Evolutionary conservation across 108 stramenopile species (phyloP).

Genomic region (Fragilaria radians): DNA sequence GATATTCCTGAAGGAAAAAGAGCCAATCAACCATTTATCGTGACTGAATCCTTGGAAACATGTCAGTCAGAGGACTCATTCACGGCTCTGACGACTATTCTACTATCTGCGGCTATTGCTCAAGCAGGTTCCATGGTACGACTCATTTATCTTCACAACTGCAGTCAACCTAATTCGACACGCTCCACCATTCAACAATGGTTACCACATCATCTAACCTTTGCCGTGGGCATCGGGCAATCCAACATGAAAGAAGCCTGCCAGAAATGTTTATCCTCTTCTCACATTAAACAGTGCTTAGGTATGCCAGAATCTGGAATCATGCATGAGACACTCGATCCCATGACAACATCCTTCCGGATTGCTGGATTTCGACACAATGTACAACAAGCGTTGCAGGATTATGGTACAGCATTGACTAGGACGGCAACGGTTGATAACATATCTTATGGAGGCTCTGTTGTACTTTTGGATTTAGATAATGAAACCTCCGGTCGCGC

Average conservation of each 20-base stretch:
- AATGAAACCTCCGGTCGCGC: background rate
- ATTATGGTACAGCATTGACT: background rate
- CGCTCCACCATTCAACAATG: background rate
- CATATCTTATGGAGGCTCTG: background rate
- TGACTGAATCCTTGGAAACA: background rate
- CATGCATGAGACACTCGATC: background rate
- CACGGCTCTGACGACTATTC: background rate
- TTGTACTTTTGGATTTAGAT: background rate
- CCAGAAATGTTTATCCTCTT: background rate
- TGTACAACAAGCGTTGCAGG: background rate
- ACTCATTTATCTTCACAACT: background rate
- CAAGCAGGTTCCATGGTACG: background rate
- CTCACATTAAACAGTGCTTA: background rate
- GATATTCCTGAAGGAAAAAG: background rate
- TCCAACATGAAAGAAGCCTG: background rate
- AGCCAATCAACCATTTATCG: background rate
- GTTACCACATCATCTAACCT: background rate
- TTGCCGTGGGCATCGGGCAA: background rate
- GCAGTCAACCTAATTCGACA: background rate
- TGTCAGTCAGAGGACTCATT: slow-evolving; percentile 1
- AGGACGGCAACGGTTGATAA: background rate
- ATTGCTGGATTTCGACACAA: background rate
- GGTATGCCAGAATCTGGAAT: background rate
- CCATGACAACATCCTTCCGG: background rate
- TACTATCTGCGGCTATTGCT: background rate